phyloP scores from a whole-genome alignment of 2,329 filamentous ascomycete species.

The Alternaria ethzedia region DNA sequence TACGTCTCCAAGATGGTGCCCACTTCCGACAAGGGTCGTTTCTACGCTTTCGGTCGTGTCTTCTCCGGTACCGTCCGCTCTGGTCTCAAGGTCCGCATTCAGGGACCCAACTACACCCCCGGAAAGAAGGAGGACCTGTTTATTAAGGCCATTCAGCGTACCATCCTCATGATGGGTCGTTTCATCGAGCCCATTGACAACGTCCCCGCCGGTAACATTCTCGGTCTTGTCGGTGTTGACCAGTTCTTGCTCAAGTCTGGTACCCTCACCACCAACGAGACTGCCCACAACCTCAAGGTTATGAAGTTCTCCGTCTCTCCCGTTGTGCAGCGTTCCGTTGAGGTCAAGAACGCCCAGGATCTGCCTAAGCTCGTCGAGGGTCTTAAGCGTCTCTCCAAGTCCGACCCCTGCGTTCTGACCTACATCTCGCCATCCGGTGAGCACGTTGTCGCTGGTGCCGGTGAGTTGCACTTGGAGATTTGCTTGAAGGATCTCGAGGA shows the following conservation, averaged over 20 bases:
- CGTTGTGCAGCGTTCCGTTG: conserved; percentile 96
- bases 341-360: conserved; percentile 99
- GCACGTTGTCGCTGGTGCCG: conserved; percentile 98
- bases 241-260: conserved; percentile 99
- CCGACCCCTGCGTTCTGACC: conserved; percentile 96
- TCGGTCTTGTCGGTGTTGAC: conserved; percentile 98
- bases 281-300: conserved; percentile 99
- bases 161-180: conserved; percentile 99
- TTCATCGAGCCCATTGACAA: conserved; percentile 99
- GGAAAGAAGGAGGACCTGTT: conserved; percentile 99
- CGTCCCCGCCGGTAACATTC: conserved; percentile 99
- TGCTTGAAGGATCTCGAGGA: conserved; percentile 99
- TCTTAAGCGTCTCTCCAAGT: conserved; percentile 99
- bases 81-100: conserved; percentile 99
- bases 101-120: conserved; percentile 97
- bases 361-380: conserved; percentile 99
- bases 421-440: conserved; percentile 90
- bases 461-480: conserved; percentile 99
- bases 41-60: conserved; percentile 99
- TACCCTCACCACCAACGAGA: conserved; percentile 96
- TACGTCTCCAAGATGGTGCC: conserved; percentile 99
- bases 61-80: conserved; percentile 98
- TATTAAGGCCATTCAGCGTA: conserved; percentile 99
- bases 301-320: conserved; percentile 99
- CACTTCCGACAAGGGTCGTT: conserved; percentile 98